phyloP scores from a whole-genome alignment of 108 stramenopile species.

The Cyclotella distinguenda region DNA sequence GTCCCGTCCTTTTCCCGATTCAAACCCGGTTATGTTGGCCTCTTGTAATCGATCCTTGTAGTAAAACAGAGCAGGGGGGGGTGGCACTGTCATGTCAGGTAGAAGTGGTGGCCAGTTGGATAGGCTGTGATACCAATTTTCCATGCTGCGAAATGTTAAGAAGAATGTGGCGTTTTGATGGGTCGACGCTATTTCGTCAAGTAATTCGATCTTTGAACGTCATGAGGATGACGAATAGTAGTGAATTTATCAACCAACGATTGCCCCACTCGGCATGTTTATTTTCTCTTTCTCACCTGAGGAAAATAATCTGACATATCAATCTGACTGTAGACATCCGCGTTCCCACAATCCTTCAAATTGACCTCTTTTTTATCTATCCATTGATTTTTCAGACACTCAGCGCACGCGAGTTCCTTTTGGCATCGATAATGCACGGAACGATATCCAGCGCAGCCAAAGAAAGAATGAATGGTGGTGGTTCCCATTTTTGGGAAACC shows the following conservation, averaged over 20 bases:
- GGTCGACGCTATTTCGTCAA: constrained; percentile 3
- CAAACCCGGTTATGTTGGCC: constrained; percentile 4
- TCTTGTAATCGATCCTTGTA: neutral
- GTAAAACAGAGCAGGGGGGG: too few relatives aligned
- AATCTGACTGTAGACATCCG: constrained; percentile 12
- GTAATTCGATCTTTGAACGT: constrained; percentile 2
- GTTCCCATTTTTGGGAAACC: constrained; percentile 15
- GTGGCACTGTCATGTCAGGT: too few relatives aligned
- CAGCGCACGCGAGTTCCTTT: constrained; percentile 1
- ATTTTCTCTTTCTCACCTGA: neutral
- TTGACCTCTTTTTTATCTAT: neutral
- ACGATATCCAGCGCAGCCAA: constrained; percentile 13
- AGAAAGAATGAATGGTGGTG: constrained; percentile 10
- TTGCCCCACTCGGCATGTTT: too few relatives aligned
- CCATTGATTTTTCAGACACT: constrained; percentile 4
- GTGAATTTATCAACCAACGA: neutral
- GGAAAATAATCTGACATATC: neutral
- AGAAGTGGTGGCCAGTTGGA: constrained; percentile 15
- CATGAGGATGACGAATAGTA: neutral
- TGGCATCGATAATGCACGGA: constrained; percentile 7
- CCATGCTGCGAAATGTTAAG: constrained; percentile 27
- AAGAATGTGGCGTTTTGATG: constrained; percentile 31
- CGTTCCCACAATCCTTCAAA: neutral
- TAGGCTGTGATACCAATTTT: constrained; percentile 24
- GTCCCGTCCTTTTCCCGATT: neutral